Percentiles rank a stretch among this genome's conserved stretches.
Evolutionary conservation across 2,329 filamentous ascomycete genomes (phyloP).

Genomic region (Hypoxylon sp.): DNA sequence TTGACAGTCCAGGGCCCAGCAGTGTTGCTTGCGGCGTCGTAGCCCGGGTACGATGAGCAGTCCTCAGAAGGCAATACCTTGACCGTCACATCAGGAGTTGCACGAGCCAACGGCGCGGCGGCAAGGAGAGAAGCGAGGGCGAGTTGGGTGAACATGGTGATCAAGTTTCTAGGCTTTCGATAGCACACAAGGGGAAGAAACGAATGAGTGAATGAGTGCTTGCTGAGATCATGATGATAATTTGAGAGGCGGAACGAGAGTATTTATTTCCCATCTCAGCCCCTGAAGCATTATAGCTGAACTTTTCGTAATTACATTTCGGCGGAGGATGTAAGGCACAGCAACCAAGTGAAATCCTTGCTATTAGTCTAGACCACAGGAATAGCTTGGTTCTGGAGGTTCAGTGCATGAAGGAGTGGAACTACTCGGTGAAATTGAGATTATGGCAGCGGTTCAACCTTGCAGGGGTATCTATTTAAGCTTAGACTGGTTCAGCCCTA

Average conservation of each 20-base stretch:
- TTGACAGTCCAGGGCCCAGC: conserved; percentile 44
- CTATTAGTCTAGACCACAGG: conserved; percentile 34
- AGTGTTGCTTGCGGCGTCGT: conserved; percentile 40
- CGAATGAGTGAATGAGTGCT: conserved; percentile 12
- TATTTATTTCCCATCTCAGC: conserved; percentile 32
- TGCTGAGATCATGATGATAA: not conserved
- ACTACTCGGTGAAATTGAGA: conserved; percentile 34
- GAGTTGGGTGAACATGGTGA: conserved; percentile 42
- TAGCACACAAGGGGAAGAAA: conserved; percentile 2
- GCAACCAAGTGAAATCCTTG: not conserved
- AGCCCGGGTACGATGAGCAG: conserved; percentile 42
- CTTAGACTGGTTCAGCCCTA: conserved; percentile 18
- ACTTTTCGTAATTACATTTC: conserved; percentile 12
- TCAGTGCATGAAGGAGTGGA: conserved; percentile 32
- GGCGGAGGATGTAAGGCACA: conserved; percentile 15
- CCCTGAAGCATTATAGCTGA: conserved; percentile 18
- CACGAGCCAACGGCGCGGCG: conserved; percentile 32
- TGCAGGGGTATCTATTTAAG: conserved; percentile 20
- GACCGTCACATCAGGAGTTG: conserved; percentile 40
- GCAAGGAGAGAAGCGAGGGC: conserved; percentile 41
- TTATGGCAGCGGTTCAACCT: conserved; percentile 4
- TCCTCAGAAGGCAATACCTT: conserved; percentile 37
- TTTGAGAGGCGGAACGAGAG: not conserved
- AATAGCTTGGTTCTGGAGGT: conserved; percentile 20
- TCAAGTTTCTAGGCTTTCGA: not conserved